Conservation (phyloP, 2,329 filamentous ascomycete genomes). For the Exophiala sideris region DNA sequence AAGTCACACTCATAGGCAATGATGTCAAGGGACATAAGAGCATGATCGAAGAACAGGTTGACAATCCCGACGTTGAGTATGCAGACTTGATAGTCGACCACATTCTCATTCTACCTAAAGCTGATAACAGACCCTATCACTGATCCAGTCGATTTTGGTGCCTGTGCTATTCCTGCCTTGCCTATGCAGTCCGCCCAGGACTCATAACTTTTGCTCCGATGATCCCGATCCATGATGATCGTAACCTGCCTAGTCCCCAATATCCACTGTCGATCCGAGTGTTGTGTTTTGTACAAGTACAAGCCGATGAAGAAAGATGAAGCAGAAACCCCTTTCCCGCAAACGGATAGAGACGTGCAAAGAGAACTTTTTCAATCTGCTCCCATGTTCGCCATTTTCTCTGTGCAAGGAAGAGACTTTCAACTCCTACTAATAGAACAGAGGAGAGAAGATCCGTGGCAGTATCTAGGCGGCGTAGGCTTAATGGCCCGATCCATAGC, state of each 20-base stretch:
- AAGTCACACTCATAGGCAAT: no score
- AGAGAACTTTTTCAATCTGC: constrained; percentile 12
- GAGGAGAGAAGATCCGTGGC: constrained; percentile 8
- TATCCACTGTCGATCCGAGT: constrained; percentile 4
- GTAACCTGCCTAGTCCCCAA: constrained; percentile 3
- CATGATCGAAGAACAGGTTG: no score
- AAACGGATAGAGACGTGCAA: constrained; percentile 9
- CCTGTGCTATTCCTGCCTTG: not conserved
- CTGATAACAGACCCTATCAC: not conserved
- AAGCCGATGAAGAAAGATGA: constrained; percentile 14
- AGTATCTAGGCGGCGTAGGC: not conserved
- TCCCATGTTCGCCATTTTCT: constrained; percentile 17
- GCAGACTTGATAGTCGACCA: not conserved
- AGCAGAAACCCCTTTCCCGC: constrained; percentile 10
- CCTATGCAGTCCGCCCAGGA: not conserved
- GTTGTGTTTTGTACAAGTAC: constrained; percentile 23
- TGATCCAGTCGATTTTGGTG: not conserved
- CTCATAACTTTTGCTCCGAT: constrained; percentile 7
- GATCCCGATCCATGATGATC: constrained; percentile 5
- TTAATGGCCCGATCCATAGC: constrained; percentile 26
- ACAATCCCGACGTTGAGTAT: no score
- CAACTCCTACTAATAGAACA: constrained; percentile 20
- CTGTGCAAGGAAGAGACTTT: constrained; percentile 11
- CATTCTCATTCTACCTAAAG: constrained; percentile 2
- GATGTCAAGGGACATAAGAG: no score